Conservation (phyloP, 1,139 yeast species). For the Geotrichum histeridarum region DNA sequence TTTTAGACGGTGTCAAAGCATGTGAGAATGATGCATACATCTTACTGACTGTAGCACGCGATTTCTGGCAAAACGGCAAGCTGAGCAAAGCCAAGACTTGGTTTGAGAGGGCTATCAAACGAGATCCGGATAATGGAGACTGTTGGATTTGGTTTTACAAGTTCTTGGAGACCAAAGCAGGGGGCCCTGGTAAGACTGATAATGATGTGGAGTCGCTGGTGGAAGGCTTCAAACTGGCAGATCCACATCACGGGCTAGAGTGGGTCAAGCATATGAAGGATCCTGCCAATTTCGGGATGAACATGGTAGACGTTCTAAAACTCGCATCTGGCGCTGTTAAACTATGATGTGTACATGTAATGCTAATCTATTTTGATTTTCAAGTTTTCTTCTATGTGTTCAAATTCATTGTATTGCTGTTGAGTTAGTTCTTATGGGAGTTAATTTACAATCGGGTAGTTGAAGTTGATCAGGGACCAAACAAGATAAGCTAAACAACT, state of each 20-base stretch:
- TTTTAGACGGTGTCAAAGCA: constrained; percentile 65
- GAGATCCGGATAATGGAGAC: constrained; percentile 64
- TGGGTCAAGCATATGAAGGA: constrained; percentile 53
- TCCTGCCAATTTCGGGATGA: constrained; percentile 41
- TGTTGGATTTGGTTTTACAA: constrained; percentile 66
- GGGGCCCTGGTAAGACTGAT: constrained; percentile 3
- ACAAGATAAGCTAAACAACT: too few species aligned
- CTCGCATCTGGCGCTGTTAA: not conserved
- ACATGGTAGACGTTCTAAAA: constrained; percentile 39
- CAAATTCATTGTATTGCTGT: too few species aligned
- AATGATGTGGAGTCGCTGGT: not conserved
- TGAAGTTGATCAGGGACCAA: too few species aligned
- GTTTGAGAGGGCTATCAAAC: constrained; percentile 63
- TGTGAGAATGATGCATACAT: constrained; percentile 60
- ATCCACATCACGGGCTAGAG: constrained; percentile 53
- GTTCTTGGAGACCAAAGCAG: constrained; percentile 32
- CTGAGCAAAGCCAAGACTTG: constrained; percentile 62
- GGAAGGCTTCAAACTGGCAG: constrained; percentile 37
- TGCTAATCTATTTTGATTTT: not conserved
- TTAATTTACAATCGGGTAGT: too few species aligned
- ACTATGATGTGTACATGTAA: not conserved
- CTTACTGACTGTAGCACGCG: constrained; percentile 58
- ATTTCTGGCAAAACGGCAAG: constrained; percentile 67
- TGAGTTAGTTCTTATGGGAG: too few species aligned
- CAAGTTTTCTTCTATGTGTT: not conserved